Evolutionary conservation across 495 filamentous ascomycete species (phyloP), one percentile per base, ranked within the genome.

Genomic region (Copromyces sp.): DNA sequence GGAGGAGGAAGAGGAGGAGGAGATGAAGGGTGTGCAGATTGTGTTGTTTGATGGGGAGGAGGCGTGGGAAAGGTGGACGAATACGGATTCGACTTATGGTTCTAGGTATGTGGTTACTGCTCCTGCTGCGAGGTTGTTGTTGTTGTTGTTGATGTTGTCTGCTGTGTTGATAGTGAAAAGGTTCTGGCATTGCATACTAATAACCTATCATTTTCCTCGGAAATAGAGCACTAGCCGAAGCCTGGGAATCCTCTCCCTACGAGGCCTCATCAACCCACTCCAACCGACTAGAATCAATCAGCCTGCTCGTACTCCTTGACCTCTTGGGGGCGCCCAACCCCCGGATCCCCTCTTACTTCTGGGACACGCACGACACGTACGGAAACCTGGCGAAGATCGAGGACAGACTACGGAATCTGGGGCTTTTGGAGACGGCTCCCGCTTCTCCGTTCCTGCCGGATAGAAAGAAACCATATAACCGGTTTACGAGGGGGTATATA

Each of bases 311-410:
- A 35, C 89, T 99, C n/a, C 85, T 99, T 68, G 95, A 99, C 80
- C 85, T 99, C 16, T 87, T 99, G 5, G 95, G 95, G 2, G 81
- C 91, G 0, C 78, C 86, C 12, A 81, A 87, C 17, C 95, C 95
- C 3, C 84, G 75, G 1, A 86, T 99, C 11, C 90, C 90, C 6
- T 94, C 92, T 0, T 95, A 92, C 78, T 98, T 94, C 81, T 85
- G 85, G 68, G 91, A 90, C 6, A 98, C 95, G 1, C 95, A 99
- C 75, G 98, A 95, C 95, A 94, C 94, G 9, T 99, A 99, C 77
- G 84, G 87, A 73, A 84, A 84, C 24, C 82, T 98, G 76, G 90
- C 90, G 0, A 75, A 73, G 1, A 78, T 94, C 38, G 95, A 98
- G 81, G 75, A 81, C 11, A 90, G 93, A 9, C 81, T 99, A 71